Base-by-base conservation (phyloP, 1,139 yeast genomes). In the Pichia sp. region DNA sequence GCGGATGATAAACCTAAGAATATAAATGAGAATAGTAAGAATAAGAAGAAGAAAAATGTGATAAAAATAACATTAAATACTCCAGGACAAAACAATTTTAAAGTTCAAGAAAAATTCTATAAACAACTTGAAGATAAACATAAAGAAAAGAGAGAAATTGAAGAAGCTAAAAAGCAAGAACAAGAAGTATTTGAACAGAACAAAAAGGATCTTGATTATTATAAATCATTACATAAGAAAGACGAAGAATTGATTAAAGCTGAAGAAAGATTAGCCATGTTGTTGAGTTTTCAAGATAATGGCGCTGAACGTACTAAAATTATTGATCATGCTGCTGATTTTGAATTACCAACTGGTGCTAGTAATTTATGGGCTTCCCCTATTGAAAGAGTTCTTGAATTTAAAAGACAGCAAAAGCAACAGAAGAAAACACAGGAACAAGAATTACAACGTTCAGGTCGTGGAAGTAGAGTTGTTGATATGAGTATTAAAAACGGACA, bases 251-350 rank as follows among this genome's bases (percentile, higher is more conserved):
- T 84, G 24, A 52, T 66, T 4, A 70, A 69, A 40, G 97, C 97
- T 0, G 84, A 85, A 53, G 75, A 75, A 37, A 67, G 89, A 41
- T 65, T 91, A 35, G 83, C 84, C 33, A 80, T 78, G 22, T 65
- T 93, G 37, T 66, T 93, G 36, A 74, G 78, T 47, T 91, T 80
- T 60, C 98, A 93, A 59, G 87, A 76, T 2, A 78, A 91, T 9
- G 85, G 95, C 6, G 88, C 89, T 1, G 93, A 87, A 57, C 70
- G 98, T 58, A 91, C 97, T 0, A 79, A 76, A 53, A 88, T 93
- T 49, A 89, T 93, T 33, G 99, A 93, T 57, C 83, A 87, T 56
- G 96, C 95, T 0, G 78, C 95, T 6, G 98, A 93, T 59, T 91
- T 80, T 57, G 93, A 83, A 38, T 48, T 72, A 35, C 78, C 79